Conservation (phyloP, 352 stramenopile genomes). For the Pythium pyrilobum region DNA sequence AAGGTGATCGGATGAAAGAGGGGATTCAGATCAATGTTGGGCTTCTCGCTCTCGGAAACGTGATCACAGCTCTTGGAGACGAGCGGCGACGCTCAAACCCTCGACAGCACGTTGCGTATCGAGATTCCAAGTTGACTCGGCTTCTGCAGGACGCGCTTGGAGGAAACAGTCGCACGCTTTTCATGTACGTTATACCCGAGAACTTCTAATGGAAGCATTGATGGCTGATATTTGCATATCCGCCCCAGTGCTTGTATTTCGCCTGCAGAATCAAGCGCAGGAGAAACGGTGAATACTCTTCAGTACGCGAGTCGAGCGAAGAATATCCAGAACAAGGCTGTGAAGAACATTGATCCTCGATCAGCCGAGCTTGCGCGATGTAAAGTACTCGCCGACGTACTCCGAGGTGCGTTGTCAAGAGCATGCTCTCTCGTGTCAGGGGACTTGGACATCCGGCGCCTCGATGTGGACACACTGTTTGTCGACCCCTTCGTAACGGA, state of each 20-base stretch:
- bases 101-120: slow-evolving; percentile 70
- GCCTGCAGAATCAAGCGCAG: slow-evolving; percentile 56
- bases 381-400: slow-evolving; percentile 59
- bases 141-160: slow-evolving; percentile 82
- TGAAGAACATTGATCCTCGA: slow-evolving; percentile 85
- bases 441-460: slow-evolving; percentile 14
- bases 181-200: slow-evolving; percentile 64
- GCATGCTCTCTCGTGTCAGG: slow-evolving; percentile 30
- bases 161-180: slow-evolving; percentile 85
- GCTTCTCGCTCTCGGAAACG: slow-evolving; percentile 77
- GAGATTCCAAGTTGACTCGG: slow-evolving; percentile 76
- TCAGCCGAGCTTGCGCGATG: slow-evolving; percentile 66
- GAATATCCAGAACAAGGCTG: slow-evolving; percentile 88
- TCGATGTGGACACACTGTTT: slow-evolving; percentile 40
- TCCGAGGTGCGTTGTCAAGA: slow-evolving; percentile 67
- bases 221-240: not conserved
- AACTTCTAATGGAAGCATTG: too few relatives aligned
- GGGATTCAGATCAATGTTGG: slow-evolving; percentile 88
- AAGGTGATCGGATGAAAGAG: slow-evolving; percentile 85
- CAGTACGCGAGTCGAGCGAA: slow-evolving; percentile 85
- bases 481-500: slow-evolving; percentile 39
- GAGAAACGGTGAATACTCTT: slow-evolving; percentile 79
- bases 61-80: slow-evolving; percentile 84
- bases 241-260: slow-evolving; percentile 75
- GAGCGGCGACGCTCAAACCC: slow-evolving; percentile 41